Base-by-base conservation (phyloP, 768 basidiomycete genomes). In the Leccinum uliginosum region DNA sequence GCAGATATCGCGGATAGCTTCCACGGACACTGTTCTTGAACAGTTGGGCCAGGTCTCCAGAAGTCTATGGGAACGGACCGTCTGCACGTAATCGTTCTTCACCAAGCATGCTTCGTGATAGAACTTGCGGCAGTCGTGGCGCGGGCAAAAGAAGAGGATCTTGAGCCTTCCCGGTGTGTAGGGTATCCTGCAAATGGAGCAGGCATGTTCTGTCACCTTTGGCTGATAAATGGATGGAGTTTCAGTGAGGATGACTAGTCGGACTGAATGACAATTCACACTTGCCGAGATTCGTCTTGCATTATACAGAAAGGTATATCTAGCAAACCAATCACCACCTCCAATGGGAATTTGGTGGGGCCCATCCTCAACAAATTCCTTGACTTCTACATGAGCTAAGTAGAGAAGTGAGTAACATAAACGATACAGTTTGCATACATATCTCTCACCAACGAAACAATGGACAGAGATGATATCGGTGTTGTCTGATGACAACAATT, bases 111-210 rank as follows among this genome's bases (percentile, higher is more conserved):
- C 23, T 11, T 75, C 72, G 62, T 86, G 85, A 57, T 77, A 85
- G 8, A 72, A 76, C 4, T 64, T 73, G 11, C 74, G 66, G 58
- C 85, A 86, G 0, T 59, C 53, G 0, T 78, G 80, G 0, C 80
- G 77, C 0, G 83, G 82, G 61, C 85, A 86, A 53, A 83, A 83
- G 53, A 85, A 81, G 70, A 81, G 82, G 7, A 80, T 62, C 54
- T 24, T 65, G 48, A 40, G 64, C 23, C 43, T 71, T 62, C 78
- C 73, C 0, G 83, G 80, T 27, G 71, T 71, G 60, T 85, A 86
- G 0, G 79, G 76, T 3, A 66, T 43, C 12, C 59, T 59, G 68
- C 85, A 86, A 4, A 74, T 60, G 9, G 40, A 11, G 53, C 84
- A 86, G 0, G 76, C 72, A 12, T 51, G 48, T 0, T 62, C 50